phyloP scores from a whole-genome alignment of 306 rosid genomes.

The Fragaria vesca region DNA sequence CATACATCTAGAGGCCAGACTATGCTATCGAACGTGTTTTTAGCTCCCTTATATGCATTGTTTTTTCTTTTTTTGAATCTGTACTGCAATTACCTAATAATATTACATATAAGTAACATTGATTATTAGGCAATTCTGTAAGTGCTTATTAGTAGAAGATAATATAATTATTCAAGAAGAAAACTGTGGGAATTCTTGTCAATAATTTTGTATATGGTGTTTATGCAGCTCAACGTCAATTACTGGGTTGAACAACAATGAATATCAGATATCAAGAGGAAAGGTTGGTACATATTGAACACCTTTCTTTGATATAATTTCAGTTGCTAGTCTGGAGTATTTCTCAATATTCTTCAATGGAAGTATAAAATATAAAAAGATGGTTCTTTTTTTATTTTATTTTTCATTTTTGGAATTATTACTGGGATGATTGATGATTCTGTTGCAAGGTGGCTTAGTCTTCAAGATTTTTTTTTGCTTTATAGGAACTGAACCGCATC shows the following conservation, averaged over 20 bases:
- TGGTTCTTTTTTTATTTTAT: not conserved
- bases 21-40: not conserved
- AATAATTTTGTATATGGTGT: not conserved
- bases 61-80: not conserved
- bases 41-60: not conserved
- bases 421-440: not conserved
- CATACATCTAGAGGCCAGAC: not conserved
- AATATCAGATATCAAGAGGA: slow-evolving; percentile 88
- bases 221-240: slow-evolving; percentile 61
- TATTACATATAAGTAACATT: not conserved
- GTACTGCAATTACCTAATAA: not conserved
- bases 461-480: slow-evolving; percentile 21
- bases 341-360: slow-evolving; percentile 1
- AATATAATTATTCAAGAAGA: not conserved
- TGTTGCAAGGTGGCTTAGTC: slow-evolving; percentile 12
- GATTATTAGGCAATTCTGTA: not conserved
- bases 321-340: not conserved
- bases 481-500: slow-evolving; percentile 64
- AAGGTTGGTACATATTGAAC: slow-evolving; percentile 42
- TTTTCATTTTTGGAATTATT: not conserved
- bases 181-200: not conserved
- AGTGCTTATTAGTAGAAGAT: not conserved
- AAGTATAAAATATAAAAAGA: not conserved
- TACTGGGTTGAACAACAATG: slow-evolving; percentile 94
- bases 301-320: not conserved